Evolutionary conservation across 495 filamentous ascomycete genomes (phyloP).

Genomic region (Aspergillus biplanus): DNA sequence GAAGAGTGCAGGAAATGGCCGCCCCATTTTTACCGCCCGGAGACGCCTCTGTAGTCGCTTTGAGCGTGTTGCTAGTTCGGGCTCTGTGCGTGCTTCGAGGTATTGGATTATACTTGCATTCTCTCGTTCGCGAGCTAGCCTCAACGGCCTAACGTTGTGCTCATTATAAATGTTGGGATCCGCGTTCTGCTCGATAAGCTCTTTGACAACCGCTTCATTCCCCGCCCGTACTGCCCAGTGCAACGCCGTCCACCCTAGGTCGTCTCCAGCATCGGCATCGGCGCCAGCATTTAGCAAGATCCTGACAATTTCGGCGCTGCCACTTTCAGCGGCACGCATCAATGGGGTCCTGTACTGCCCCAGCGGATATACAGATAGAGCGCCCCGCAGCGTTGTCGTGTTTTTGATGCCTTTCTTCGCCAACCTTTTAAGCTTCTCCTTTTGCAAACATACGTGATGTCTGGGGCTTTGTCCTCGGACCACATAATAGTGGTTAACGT

Average conservation of each 20-base stretch:
- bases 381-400: not conserved
- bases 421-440: not conserved
- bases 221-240: not conserved
- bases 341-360: not conserved
- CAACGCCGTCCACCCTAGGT: not conserved
- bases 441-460: no score
- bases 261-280: not conserved
- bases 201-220: not conserved
- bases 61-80: no score
- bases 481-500: not conserved
- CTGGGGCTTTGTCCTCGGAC: not conserved
- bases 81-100: no score
- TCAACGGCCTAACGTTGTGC: no score
- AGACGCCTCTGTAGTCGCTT: no score
- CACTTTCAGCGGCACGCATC: not conserved
- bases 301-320: not conserved
- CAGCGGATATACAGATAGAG: not conserved
- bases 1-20: no score
- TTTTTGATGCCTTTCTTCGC: not conserved
- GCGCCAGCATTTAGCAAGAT: not conserved
- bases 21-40: no score
- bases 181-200: not conserved
- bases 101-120: no score
- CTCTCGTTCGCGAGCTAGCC: no score
- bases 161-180: not conserved